A percentile compares a stretch with the other conserved stretches of the same genome.
These are phyloP conservation scores for Pythium scleroteichum DNA, from an alignment of 352 stramenopile genomes.

Conservation along the genomic window DNA sequence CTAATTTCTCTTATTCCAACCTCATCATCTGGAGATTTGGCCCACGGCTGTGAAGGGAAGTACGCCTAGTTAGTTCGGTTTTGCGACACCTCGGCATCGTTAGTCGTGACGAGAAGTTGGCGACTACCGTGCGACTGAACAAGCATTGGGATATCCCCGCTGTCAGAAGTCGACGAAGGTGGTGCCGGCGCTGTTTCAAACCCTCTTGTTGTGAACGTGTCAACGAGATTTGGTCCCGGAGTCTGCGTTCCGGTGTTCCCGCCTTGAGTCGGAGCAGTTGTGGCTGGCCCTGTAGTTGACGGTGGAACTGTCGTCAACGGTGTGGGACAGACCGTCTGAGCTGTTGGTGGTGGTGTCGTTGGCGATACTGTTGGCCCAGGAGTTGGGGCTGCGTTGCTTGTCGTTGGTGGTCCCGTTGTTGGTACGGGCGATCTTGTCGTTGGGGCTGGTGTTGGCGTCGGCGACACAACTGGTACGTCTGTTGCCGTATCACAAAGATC, in stretches of 20 bases:
- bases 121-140: not conserved
- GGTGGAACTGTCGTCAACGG: not conserved
- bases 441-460: not conserved
- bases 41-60: no score
- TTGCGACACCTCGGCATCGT: not conserved
- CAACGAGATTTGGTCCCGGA: not conserved
- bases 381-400: not conserved
- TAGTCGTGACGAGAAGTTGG: not conserved
- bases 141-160: slow-evolving; percentile 2
- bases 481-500: not conserved
- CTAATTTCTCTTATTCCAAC: not conserved
- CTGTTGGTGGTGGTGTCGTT: not conserved
- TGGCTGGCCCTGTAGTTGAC: not conserved
- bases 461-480: not conserved
- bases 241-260: slow-evolving; percentile 3
- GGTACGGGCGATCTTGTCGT: not conserved
- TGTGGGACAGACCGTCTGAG: no score
- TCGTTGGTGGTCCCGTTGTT: not conserved
- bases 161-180: not conserved
- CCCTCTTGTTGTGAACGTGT: not conserved
- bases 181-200: not conserved
- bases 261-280: not conserved
- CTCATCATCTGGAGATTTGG: not conserved
- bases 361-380: not conserved
- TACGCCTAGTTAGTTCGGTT: no score